Conservation (phyloP, 768 basidiomycete genomes). For the Kwoniella dendrophila region DNA sequence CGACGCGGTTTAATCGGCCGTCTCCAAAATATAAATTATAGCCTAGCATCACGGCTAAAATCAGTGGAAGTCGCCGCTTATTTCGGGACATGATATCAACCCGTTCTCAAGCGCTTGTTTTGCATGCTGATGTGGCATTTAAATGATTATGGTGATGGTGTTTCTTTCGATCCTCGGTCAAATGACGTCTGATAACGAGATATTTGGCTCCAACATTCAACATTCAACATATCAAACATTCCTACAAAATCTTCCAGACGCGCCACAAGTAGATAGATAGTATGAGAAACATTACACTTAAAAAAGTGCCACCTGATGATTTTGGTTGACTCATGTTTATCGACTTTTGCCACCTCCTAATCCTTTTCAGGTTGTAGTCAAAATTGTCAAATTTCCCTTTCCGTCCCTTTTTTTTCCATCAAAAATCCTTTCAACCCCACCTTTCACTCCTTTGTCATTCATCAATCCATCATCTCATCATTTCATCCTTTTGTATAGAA, state of each 20-base stretch:
- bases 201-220: neutral
- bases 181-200: neutral
- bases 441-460: conserved; percentile 6
- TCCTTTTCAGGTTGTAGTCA: neutral
- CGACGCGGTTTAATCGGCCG: no score
- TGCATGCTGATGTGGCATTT: conserved; percentile 3
- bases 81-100: no score
- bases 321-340: conserved; percentile 15
- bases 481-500: neutral
- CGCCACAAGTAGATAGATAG: no score
- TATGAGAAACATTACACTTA: no score
- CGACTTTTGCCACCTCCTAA: neutral
- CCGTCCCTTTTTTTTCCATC: conserved; percentile 12
- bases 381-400: conserved; percentile 7
- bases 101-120: no score
- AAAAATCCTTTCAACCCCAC: conserved; percentile 1
- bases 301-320: neutral
- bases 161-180: neutral
- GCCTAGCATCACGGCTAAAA: no score
- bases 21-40: no score
- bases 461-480: neutral
- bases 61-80: no score
- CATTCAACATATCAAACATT: no score
- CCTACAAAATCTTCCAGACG: no score
- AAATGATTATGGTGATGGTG: no score